These are phyloP conservation scores for Blastobotrys buckinghamii DNA, from an alignment of 1,139 yeast species.

Conservation along the genomic window DNA sequence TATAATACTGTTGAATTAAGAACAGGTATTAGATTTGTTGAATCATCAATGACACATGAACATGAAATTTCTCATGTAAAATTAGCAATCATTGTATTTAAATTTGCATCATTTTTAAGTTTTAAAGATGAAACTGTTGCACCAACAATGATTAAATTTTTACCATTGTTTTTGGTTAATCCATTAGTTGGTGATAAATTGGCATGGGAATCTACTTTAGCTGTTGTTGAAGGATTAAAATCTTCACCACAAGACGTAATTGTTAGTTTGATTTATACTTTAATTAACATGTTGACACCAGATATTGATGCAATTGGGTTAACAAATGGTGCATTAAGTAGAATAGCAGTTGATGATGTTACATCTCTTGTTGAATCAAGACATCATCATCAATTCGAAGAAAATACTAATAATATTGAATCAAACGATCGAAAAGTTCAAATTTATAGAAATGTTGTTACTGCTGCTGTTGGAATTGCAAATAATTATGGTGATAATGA, in stretches of 20 bases:
- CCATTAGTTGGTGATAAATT: constrained; percentile 29
- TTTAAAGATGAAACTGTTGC: constrained; percentile 36
- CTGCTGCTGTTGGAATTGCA: constrained; percentile 68
- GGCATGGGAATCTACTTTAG: constrained; percentile 34
- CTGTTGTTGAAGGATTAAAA: constrained; percentile 41
- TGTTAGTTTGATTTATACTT: constrained; percentile 80
- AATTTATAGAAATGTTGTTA: constrained; percentile 45
- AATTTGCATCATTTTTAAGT: constrained; percentile 51
- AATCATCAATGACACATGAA: constrained; percentile 32
- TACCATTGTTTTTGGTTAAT: constrained; percentile 39
- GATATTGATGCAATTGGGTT: constrained; percentile 35
- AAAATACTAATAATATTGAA: background rate
- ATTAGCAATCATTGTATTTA: constrained; percentile 46
- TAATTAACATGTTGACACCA: constrained; percentile 66
- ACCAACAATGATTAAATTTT: constrained; percentile 27
- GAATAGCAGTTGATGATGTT: background rate
- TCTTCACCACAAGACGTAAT: constrained; percentile 68
- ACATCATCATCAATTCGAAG: background rate
- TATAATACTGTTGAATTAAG: constrained; percentile 28
- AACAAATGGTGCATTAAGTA: constrained; percentile 4
- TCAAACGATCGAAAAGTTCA: constrained; percentile 6
- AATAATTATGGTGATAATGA: constrained; percentile 65
- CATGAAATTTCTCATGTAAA: constrained; percentile 26
- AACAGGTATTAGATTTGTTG: constrained; percentile 33
- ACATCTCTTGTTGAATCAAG: background rate